A percentile compares a stretch with the other conserved stretches of the same genome.
These are phyloP conservation scores for Vanderwaltozyma verrucispora DNA, from an alignment of 805 yeast genomes.

Conservation along the genomic window DNA sequence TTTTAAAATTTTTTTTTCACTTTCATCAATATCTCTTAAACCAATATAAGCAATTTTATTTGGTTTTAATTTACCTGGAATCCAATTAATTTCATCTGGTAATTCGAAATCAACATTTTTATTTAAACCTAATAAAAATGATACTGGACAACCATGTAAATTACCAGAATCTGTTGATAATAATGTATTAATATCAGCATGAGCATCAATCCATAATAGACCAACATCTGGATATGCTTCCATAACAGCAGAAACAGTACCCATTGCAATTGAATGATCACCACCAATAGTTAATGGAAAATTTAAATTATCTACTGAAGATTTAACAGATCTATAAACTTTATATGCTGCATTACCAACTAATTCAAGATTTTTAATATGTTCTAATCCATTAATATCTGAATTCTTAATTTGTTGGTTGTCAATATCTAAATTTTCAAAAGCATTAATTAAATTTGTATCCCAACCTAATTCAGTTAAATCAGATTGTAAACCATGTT, in stretches of 20 bases:
- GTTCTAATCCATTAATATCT: no score
- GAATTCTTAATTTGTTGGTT: not conserved
- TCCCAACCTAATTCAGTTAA: conserved; percentile 67
- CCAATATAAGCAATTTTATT: conserved; percentile 85
- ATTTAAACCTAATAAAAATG: conserved; percentile 80
- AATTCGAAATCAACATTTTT: no score
- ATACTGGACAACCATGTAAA: conserved; percentile 93
- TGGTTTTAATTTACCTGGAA: conserved; percentile 53
- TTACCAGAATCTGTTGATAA: conserved; percentile 77
- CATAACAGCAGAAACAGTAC: conserved; percentile 79
- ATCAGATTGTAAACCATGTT: conserved; percentile 58
- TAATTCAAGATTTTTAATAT: conserved; percentile 43
- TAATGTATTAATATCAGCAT: conserved; percentile 92
- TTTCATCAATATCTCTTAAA: conserved; percentile 82
- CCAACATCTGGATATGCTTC: conserved; percentile 78
- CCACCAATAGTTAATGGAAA: conserved; percentile 78
- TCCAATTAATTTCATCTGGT: conserved; percentile 2
- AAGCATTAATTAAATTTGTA: conserved; percentile 42
- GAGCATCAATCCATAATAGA: conserved; percentile 94
- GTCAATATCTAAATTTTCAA: conserved; percentile 20
- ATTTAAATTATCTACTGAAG: conserved; percentile 37
- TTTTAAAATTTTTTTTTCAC: conserved; percentile 65
- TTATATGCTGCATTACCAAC: conserved; percentile 64
- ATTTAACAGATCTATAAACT: conserved; percentile 50
- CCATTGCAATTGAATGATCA: conserved; percentile 93